Conservation (phyloP, 805 yeast genomes). For the Wickerhamomyces kurtzmanii region DNA sequence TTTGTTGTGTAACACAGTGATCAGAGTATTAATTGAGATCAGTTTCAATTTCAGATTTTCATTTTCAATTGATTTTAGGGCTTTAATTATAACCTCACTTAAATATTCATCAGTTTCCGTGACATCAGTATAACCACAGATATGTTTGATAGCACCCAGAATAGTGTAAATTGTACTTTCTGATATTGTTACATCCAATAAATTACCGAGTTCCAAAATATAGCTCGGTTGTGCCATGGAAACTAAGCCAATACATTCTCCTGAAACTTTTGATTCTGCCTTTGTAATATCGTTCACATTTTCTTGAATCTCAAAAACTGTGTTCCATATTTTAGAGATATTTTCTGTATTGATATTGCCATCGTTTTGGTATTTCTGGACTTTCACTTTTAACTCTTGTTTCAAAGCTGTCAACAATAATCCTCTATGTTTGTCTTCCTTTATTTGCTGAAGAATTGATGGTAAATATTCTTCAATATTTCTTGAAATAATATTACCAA, state of each 20-base stretch:
- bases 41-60: constrained; percentile 45
- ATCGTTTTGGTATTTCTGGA: constrained; percentile 1
- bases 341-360: constrained; percentile 13
- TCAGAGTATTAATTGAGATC: constrained; percentile 47
- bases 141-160: constrained; percentile 26
- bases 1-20: constrained; percentile 49
- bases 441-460: constrained; percentile 21
- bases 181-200: constrained; percentile 8
- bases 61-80: constrained; percentile 18
- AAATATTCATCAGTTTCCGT: constrained; percentile 16
- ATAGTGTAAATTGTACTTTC: constrained; percentile 16
- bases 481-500: constrained; percentile 37
- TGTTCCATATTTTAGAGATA: constrained; percentile 17
- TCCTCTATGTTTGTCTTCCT: constrained; percentile 11
- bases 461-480: constrained; percentile 29
- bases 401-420: constrained; percentile 22
- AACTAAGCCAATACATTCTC: constrained; percentile 12
- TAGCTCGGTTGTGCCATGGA: constrained; percentile 2
- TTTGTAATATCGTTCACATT: constrained; percentile 11
- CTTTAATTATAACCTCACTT: constrained; percentile 13
- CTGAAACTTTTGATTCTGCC: constrained; percentile 12
- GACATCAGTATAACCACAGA: constrained; percentile 24
- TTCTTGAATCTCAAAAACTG: constrained; percentile 8
- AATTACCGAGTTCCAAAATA: constrained; percentile 18
- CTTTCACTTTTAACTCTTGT: constrained; percentile 13